Evolutionary conservation across 225 moss, liverwort and hornwort genomes (phyloP).

Genomic region (Lunularia cruciata): DNA sequence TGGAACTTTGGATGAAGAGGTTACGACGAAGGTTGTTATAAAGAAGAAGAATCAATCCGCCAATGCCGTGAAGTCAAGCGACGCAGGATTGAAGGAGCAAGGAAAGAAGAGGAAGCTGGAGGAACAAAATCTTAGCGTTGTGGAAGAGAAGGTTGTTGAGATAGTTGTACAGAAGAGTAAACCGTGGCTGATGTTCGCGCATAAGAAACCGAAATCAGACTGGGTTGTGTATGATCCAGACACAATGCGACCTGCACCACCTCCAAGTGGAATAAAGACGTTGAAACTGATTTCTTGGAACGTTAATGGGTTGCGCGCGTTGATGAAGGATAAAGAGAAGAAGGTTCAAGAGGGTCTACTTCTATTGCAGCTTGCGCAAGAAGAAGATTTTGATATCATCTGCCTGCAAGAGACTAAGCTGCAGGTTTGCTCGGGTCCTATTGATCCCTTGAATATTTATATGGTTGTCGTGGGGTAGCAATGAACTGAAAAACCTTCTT

Average conservation of each 20-base stretch:
- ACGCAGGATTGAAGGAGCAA: conserved; percentile 35
- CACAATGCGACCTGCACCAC: conserved; percentile 64
- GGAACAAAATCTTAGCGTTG: background rate
- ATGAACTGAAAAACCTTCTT: too few species aligned
- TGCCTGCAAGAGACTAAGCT: conserved; percentile 85
- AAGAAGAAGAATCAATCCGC: conserved; percentile 34
- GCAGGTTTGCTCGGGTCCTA: conserved; percentile 47
- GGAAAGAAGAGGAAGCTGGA: conserved; percentile 2
- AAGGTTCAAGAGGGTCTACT: conserved; percentile 59
- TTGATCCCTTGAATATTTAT: background rate
- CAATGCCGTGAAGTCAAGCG: background rate
- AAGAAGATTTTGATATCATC: conserved; percentile 47
- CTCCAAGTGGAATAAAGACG: conserved; percentile 36
- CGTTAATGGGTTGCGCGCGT: conserved; percentile 88
- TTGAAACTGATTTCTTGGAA: conserved; percentile 93
- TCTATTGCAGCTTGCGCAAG: conserved; percentile 55
- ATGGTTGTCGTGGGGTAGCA: too few species aligned
- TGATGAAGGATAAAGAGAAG: conserved; percentile 74
- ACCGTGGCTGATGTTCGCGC: conserved; percentile 72
- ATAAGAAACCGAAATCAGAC: conserved; percentile 60
- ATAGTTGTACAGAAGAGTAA: conserved; percentile 21
- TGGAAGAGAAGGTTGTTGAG: conserved; percentile 1
- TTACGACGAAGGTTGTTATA: conserved; percentile 1
- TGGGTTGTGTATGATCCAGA: conserved; percentile 81
- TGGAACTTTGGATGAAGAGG: conserved; percentile 18